Evolutionary conservation across 2,329 filamentous ascomycete species (phyloP), one percentile per base, ranked within the genome.

Genomic region (Hawksworthiomyces lignivorus): DNA sequence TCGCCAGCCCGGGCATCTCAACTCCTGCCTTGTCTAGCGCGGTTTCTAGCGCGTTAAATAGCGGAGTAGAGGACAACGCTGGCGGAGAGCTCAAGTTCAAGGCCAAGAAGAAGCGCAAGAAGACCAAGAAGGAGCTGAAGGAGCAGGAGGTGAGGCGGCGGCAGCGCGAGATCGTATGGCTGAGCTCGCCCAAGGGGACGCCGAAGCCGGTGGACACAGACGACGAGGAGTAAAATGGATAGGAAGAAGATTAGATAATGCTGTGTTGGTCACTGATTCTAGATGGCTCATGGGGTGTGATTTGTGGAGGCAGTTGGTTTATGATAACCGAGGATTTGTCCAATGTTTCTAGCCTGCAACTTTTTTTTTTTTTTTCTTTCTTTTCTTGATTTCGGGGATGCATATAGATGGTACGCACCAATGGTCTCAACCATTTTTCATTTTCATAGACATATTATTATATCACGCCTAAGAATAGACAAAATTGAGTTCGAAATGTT

Each of bases 91-190:
- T 98, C 73, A 90, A 94, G 69, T 98, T 98, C 80, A 79, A 75
- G 63, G 73, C 84, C 9, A 80, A 75, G 65, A 92, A 89, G 76
- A 96, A 96, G 87, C 94, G 90, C 80, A 98, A 98, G 86, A 78
- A 92, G 78, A 98, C 92, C 44, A 87, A 94, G 72, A 88, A 88
- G 67, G 88, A 98, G 64, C 54, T 89, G 60, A 98, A 98, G 77
- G 92, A 98, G 63, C 75, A 84, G 17, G 90, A 97, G 66, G 84
- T 84, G 32, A 76, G 94, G 50, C 78, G 90, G 52, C 76, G 92
- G 54, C 70, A 97, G 64, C 80, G 92, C 55, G 88, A 98, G 65
- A 83, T 85, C 54, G 75, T 83, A 61, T 85, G 84, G 84, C 70
- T 94, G 54, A 90, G 87, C 65, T 86, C 77, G 55, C 84, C 84